Evolutionary conservation across 345 rosid genomes (phyloP), one percentile per base, ranked within the genome.

Genomic region (Salix viminalis): DNA sequence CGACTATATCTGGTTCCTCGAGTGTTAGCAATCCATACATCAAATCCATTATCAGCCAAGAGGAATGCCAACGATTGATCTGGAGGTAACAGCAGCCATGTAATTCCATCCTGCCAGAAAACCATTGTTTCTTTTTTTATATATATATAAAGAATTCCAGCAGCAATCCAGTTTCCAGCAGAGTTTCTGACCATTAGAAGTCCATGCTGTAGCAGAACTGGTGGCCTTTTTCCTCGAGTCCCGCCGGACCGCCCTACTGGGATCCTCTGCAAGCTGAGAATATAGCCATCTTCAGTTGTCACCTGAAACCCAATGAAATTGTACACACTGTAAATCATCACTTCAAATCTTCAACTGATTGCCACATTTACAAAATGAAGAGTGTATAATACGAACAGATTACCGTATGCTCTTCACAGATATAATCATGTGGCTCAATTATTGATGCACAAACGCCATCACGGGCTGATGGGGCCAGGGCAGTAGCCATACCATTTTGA

Each of bases 231-330:
- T 36, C 67, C 84, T 16, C 74, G 16, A 28, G 75, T 65, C 52
- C 71, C 76, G 13, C 85, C 87, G 5, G 83, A 84, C 62, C 58
- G 44, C n/a, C 87, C 85, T 5, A 18, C 60, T 5, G 89, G 87
- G 65, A 90, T 87, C 65, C 90, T 86, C 80, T 85, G 94, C 73
- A 90, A 13, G 79, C 89, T 85, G 37, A 90, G 89, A 66, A 87
- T 79, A 56, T 78, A 88, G 10, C 92, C 94, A 77, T 89, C 91
- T 76, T 79, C 26, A 6, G 92, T 89, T 4, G 87, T 86, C 28
- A 90, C 90, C 91, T 88, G 76, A 67, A 82, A 77, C 60, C 44
- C 34, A 13, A 30, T 0, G 48, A 6, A 18, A 21, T 19, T 21
- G 7, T 28, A 26, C 50, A 61, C 7, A 3, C 2, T 15, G 13